Evolutionary conservation across 1,284 basidiomycete species (phyloP).

Genomic region (Xerocomus nothofagi): DNA sequence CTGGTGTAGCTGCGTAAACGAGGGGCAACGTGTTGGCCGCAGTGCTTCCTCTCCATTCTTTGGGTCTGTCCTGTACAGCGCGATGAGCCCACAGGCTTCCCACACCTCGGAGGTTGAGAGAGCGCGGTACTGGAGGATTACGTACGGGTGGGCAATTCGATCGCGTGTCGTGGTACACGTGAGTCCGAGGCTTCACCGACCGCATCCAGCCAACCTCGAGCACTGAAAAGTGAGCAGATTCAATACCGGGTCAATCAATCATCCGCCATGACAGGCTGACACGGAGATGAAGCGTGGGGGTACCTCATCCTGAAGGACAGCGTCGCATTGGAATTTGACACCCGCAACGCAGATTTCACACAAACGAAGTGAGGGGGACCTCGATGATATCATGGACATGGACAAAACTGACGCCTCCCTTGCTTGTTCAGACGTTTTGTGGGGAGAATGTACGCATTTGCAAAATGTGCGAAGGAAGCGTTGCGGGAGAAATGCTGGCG

Average conservation of each 20-base stretch:
- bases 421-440: slow-evolving; percentile 9
- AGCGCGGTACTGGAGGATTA: slow-evolving; percentile 1
- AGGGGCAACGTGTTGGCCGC: slow-evolving; percentile 29
- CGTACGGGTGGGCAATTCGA: slow-evolving; percentile 5
- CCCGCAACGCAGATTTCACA: neutral
- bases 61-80: neutral
- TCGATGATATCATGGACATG: neutral
- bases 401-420: neutral
- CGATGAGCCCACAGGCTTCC: slow-evolving; percentile 6
- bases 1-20: slow-evolving; percentile 11
- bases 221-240: neutral
- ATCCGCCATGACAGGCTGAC: neutral
- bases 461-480: slow-evolving; percentile 4
- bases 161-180: slow-evolving; percentile 9
- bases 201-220: slow-evolving; percentile 1
- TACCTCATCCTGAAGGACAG: slow-evolving; percentile 1
- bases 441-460: neutral
- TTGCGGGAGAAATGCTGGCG: slow-evolving; percentile 8
- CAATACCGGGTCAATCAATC: neutral
- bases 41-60: slow-evolving; percentile 26
- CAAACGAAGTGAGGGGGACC: neutral
- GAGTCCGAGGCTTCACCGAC: slow-evolving; percentile 17
- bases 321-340: neutral
- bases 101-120: slow-evolving; percentile 10
- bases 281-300: slow-evolving; percentile 17